Evolutionary conservation across 768 basidiomycete species (phyloP).

Genomic region (Harrya chromipes): DNA sequence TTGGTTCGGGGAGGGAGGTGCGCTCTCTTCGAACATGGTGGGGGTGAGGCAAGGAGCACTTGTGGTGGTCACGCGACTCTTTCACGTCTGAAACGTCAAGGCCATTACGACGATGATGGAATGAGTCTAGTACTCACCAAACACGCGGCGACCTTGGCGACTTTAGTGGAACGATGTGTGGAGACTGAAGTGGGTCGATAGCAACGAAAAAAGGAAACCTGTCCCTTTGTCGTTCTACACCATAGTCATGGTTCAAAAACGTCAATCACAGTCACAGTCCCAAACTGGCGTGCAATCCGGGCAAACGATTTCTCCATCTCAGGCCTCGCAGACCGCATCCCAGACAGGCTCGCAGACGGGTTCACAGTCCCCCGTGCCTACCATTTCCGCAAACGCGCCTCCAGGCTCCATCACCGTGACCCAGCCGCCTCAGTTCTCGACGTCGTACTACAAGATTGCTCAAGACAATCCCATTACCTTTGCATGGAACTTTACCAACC

Average conservation of each 20-base stretch:
- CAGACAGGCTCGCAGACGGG: slow-evolving; percentile 9
- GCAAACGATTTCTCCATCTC: not conserved
- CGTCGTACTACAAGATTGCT: slow-evolving; percentile 89
- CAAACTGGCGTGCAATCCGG: slow-evolving; percentile 4
- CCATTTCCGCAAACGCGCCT: slow-evolving; percentile 50
- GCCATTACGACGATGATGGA: not conserved
- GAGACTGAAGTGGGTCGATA: too few relatives aligned
- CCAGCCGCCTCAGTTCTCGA: slow-evolving; percentile 75
- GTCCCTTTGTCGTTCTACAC: too few relatives aligned
- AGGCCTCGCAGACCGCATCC: slow-evolving; percentile 2
- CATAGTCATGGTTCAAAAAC: slow-evolving; percentile 1
- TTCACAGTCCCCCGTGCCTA: slow-evolving; percentile 11
- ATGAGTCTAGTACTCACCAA: too few relatives aligned
- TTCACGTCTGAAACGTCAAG: too few relatives aligned
- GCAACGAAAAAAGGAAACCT: too few relatives aligned
- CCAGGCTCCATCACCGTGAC: slow-evolving; percentile 72
- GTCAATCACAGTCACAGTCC: not conserved
- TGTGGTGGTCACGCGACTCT: not conserved
- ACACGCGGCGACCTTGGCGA: too few relatives aligned
- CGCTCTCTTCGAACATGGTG: slow-evolving; percentile 31
- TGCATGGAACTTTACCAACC: slow-evolving; percentile 83
- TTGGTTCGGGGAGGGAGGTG: slow-evolving; percentile 30
- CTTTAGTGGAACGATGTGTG: too few relatives aligned
- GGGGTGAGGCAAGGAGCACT: not conserved
- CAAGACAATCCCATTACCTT: slow-evolving; percentile 72